A percentile compares a stretch with the other conserved stretches of the same genome.
Evolutionary conservation across 345 rosid genomes (phyloP).

Genomic region (Eucalyptus sp.): DNA sequence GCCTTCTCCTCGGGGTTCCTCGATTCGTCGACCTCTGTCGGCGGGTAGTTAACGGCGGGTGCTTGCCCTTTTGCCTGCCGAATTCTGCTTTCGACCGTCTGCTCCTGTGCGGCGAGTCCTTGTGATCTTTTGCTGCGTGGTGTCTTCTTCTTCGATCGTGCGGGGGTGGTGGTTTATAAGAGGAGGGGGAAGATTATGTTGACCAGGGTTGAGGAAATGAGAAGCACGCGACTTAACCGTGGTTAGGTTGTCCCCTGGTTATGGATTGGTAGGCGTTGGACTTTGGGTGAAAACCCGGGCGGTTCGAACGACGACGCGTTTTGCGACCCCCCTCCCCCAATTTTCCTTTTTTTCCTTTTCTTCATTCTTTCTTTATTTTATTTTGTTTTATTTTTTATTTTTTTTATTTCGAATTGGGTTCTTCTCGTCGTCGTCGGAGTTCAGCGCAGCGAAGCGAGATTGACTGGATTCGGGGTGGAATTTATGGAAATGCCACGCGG

Average conservation of each 20-base stretch:
- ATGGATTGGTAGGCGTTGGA: neutral
- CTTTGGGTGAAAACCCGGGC: neutral
- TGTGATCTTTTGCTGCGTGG: neutral
- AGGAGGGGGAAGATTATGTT: neutral
- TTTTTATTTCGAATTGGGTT: too few species aligned
- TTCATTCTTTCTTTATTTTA: neutral
- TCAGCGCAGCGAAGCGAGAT: neutral
- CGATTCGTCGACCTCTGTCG: neutral
- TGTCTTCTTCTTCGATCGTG: neutral
- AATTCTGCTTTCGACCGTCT: neutral
- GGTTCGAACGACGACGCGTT: neutral
- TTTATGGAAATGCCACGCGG: neutral
- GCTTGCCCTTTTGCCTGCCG: neutral
- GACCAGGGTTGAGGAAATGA: neutral
- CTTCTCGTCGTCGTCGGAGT: neutral
- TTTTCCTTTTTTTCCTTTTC: neutral
- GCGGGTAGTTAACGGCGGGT: neutral
- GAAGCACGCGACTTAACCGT: neutral
- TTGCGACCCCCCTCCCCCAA: neutral
- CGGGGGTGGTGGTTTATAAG: neutral
- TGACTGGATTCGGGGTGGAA: neutral
- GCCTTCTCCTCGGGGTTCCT: neutral
- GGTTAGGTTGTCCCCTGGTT: neutral
- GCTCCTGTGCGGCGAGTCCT: neutral
- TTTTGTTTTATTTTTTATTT: neutral